Evolutionary conservation across 352 stramenopile species (phyloP).

Genomic region (Phytopythium boreale): DNA sequence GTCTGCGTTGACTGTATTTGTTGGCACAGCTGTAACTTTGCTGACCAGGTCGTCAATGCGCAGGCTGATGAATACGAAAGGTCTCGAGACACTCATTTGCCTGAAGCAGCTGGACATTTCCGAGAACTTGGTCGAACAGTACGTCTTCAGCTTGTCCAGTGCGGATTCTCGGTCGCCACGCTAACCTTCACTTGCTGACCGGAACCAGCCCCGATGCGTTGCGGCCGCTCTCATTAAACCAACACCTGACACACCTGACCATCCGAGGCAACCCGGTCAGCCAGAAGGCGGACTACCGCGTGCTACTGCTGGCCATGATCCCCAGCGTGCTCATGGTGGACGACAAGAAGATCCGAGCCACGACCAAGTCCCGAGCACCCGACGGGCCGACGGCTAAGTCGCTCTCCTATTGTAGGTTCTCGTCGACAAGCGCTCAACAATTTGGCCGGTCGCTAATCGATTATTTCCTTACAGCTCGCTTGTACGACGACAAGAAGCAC

Average conservation of each 20-base stretch:
- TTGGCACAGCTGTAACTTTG: too few species aligned
- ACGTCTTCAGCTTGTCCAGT: conserved; percentile 11
- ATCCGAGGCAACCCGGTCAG: conserved; percentile 68
- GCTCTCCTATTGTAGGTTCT: conserved; percentile 68
- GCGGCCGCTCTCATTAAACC: conserved; percentile 59
- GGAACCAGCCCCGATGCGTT: conserved; percentile 49
- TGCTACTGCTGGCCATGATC: conserved; percentile 73
- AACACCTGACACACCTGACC: conserved; percentile 62
- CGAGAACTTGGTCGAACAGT: conserved; percentile 78
- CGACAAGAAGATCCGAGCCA: conserved; percentile 66
- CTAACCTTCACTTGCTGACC: conserved; percentile 1
- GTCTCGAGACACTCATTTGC: conserved; percentile 56
- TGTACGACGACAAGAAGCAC: conserved; percentile 83
- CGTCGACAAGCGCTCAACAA: background rate
- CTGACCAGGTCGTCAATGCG: background rate
- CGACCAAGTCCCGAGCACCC: conserved; percentile 36
- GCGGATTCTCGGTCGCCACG: background rate
- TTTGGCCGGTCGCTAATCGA: background rate
- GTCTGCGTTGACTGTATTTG: background rate
- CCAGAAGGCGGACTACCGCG: conserved; percentile 55
- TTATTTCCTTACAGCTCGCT: conserved; percentile 34
- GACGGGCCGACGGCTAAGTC: conserved; percentile 43
- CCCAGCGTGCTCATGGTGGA: conserved; percentile 71
- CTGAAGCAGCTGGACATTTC: conserved; percentile 69
- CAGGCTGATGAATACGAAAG: conserved; percentile 56